Percentiles rank a stretch among this genome's conserved stretches.
Evolutionary conservation across 73 alveolate species (phyloP).

Genomic region (Halteria grandinella): DNA sequence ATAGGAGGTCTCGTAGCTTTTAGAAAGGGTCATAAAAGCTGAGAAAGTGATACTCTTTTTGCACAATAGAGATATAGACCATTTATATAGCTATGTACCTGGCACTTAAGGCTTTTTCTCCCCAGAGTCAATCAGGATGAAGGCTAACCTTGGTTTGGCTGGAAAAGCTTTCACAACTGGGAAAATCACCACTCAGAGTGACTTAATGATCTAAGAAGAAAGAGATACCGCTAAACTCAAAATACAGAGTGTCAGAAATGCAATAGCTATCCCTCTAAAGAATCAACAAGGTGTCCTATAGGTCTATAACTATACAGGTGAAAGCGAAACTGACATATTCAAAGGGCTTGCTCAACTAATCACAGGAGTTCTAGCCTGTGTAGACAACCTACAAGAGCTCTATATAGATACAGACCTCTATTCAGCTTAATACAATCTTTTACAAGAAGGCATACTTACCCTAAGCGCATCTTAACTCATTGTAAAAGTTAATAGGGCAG

Average conservation of each 20-base stretch:
- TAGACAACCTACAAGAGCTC: slow-evolving; percentile 24
- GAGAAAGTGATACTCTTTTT: slow-evolving; percentile 55
- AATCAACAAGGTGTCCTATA: slow-evolving; percentile 27
- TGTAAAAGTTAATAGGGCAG: slow-evolving; percentile 50
- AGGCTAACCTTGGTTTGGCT: slow-evolving; percentile 47
- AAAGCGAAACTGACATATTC: neutral
- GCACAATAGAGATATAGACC: slow-evolving; percentile 61
- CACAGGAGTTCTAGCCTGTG: neutral
- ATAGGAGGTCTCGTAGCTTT: neutral
- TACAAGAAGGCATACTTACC: slow-evolving; percentile 51
- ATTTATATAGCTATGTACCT: slow-evolving; percentile 36
- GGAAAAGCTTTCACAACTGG: slow-evolving; percentile 48
- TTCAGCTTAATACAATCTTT: slow-evolving; percentile 12
- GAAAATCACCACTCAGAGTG: neutral
- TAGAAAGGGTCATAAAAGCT: slow-evolving; percentile 9
- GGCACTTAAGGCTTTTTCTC: neutral
- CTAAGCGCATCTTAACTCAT: slow-evolving; percentile 35
- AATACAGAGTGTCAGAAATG: slow-evolving; percentile 3
- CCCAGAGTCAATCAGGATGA: slow-evolving; percentile 46
- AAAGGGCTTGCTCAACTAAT: neutral
- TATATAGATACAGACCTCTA: slow-evolving; percentile 12
- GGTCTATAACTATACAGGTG: slow-evolving; percentile 34
- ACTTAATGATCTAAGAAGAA: slow-evolving; percentile 15
- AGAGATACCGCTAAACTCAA: slow-evolving; percentile 32
- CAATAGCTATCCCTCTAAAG: slow-evolving; percentile 41